A percentile compares a stretch with the other conserved stretches of the same genome.
Conservation (phyloP, 371 early-diverging fungal species). For the Circinella umbellata region DNA sequence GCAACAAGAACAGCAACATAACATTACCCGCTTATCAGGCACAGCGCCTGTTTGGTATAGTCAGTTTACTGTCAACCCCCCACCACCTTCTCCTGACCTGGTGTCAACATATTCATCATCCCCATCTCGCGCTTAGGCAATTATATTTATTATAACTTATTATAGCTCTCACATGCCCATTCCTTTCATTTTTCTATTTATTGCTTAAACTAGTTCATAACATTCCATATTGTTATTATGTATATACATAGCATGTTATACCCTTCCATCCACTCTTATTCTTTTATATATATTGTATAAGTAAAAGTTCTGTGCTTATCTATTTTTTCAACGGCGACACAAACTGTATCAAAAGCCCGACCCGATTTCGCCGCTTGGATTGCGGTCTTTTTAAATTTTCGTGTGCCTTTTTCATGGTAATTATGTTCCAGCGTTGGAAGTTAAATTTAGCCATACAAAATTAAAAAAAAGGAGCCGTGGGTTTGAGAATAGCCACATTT, state of each 20-base stretch:
- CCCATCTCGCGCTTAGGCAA: neutral
- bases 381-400: neutral
- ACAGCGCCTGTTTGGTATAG: constrained; percentile 23
- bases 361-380: neutral
- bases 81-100: constrained; percentile 13
- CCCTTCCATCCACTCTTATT: neutral
- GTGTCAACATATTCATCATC: constrained; percentile 4
- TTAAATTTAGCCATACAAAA: too few relatives aligned
- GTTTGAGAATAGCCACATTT: too few relatives aligned
- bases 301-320: neutral
- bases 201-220: too few relatives aligned
- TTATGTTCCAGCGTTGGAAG: too few relatives aligned
- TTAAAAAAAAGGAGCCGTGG: too few relatives aligned
- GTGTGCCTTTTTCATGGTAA: too few relatives aligned
- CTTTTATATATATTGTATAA: too few relatives aligned
- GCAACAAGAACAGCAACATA: neutral
- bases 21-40: neutral
- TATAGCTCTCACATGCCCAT: too few relatives aligned
- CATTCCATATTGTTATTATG: too few relatives aligned
- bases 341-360: neutral
- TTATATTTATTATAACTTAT: too few relatives aligned
- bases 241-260: too few relatives aligned
- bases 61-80: constrained; percentile 19
- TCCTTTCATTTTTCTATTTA: too few relatives aligned
- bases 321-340: constrained; percentile 5